Percentiles rank a stretch among this genome's conserved stretches.
Evolutionary conservation across 805 yeast species (phyloP).

Genomic region (Hanseniaspora occidentalis): DNA sequence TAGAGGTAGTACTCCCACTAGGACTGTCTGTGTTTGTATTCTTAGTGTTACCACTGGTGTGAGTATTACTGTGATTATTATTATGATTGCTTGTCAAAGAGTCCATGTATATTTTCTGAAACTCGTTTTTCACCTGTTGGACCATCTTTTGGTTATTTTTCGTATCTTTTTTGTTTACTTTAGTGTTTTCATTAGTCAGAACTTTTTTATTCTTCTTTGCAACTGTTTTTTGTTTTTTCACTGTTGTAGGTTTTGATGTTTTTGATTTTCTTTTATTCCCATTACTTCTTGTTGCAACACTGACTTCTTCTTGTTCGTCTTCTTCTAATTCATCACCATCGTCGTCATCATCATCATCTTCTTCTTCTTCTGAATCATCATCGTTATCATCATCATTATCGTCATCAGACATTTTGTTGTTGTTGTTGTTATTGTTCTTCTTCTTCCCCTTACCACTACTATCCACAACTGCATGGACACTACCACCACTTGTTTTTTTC

Average conservation of each 20-base stretch:
- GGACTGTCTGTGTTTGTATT: too few species aligned
- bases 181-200: too few species aligned
- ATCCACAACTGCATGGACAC: neutral
- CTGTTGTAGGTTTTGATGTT: too few species aligned
- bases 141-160: too few species aligned
- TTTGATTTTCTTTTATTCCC: too few species aligned
- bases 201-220: too few species aligned
- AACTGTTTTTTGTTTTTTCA: too few species aligned
- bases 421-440: neutral
- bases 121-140: too few species aligned
- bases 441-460: slow-evolving; percentile 6
- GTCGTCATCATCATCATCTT: slow-evolving; percentile 3
- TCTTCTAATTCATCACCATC: slow-evolving; percentile 7
- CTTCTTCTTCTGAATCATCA: slow-evolving; percentile 4
- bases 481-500: neutral
- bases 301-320: slow-evolving; percentile 8
- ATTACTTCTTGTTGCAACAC: too few species aligned
- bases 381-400: slow-evolving; percentile 2
- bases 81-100: neutral
- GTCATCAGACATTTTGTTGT: slow-evolving; percentile 1
- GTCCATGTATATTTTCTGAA: too few species aligned
- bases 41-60: neutral
- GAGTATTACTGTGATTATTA: neutral
- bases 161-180: too few species aligned
- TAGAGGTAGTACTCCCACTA: too few species aligned